Base-by-base conservation (phyloP, 352 stramenopile species). In the Peronospora tabacina region DNA sequence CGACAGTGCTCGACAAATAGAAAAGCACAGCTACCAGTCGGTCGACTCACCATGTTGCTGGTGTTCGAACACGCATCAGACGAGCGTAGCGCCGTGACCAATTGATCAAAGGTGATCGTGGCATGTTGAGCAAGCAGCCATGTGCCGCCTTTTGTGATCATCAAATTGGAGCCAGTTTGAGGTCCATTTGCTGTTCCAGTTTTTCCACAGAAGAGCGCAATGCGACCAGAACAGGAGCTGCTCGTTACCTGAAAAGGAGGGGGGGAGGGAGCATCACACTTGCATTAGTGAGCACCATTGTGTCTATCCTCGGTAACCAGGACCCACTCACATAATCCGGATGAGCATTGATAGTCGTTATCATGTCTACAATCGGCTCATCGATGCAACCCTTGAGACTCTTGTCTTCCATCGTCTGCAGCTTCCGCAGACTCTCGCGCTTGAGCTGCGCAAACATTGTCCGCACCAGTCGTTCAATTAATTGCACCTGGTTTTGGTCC, bases 311-410 rank as follows among this genome's bases (percentile, higher is more conserved):
- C 44, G 2, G 8, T 24, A 45, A 42, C n/a, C 4, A 11, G 20
- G 11, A 36, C 0, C 9, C 13, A 52, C 77, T 52, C 52, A 92
- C 82, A 46, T 91, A 96, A 61, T 96, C 73, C 3, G 68, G 61
- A 41, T 94, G 73, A 15, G 68, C 61, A 59, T 97, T 97, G 48
- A 96, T 88, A 6, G 73, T 65, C 11, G 66, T 57, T 50, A 97
- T 91, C 63, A 96, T 74, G 30, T 93, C 84, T 15, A 89, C 73
- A 43, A 96, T 94, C 4, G 82, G 80, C 29, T 72, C 80, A 55
- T 97, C 89, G 45, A 97, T 82, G 52, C 71, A 91, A 5, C 86
- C 89, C 51, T 97, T 97, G 6, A 86, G 86, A 34, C 82, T 95
- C 65, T 95, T 95, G 63, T 95, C 83, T 51, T 89, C 78, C 52